Conservation (phyloP, 306 rosid genomes). For the Echinosophora koreensis region DNA sequence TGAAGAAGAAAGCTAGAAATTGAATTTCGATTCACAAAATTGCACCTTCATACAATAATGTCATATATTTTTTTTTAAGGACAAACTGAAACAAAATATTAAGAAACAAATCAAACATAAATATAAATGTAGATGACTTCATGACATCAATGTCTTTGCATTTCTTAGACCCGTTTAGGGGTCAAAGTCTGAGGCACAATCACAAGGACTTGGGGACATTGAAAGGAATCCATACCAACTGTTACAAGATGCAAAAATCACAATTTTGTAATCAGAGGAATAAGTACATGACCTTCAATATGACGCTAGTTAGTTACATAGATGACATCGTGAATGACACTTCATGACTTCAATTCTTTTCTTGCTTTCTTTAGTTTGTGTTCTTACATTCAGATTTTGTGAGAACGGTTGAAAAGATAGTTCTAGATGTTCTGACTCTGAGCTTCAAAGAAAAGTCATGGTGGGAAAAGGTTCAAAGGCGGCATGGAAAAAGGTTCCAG, state of each 20-base stretch:
- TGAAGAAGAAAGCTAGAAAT: neutral
- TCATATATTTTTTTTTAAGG: neutral
- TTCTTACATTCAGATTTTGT: neutral
- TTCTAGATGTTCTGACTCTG: slow-evolving; percentile 8
- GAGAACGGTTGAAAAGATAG: neutral
- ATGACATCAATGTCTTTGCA: neutral
- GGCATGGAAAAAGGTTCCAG: slow-evolving; percentile 22
- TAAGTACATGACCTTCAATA: neutral
- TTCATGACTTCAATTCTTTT: slow-evolving; percentile 21
- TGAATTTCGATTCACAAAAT: neutral
- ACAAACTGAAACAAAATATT: neutral
- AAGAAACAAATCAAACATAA: neutral
- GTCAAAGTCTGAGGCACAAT: too few species aligned
- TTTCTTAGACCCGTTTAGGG: neutral
- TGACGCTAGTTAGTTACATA: slow-evolving; percentile 8
- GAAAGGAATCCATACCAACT: neutral
- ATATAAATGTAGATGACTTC: neutral
- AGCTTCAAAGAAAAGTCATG: slow-evolving; percentile 44
- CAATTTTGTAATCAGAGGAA: neutral
- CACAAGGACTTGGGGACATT: neutral
- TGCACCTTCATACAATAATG: too few species aligned
- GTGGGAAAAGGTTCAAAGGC: neutral
- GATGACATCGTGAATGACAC: slow-evolving; percentile 13
- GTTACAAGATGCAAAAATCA: neutral
- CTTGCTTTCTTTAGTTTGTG: slow-evolving; percentile 22